A percentile compares a stretch with the other conserved stretches of the same genome.
These are phyloP conservation scores for Chalara sp. DNA, from an alignment of 2,329 filamentous ascomycete species.

Conservation along the genomic window DNA sequence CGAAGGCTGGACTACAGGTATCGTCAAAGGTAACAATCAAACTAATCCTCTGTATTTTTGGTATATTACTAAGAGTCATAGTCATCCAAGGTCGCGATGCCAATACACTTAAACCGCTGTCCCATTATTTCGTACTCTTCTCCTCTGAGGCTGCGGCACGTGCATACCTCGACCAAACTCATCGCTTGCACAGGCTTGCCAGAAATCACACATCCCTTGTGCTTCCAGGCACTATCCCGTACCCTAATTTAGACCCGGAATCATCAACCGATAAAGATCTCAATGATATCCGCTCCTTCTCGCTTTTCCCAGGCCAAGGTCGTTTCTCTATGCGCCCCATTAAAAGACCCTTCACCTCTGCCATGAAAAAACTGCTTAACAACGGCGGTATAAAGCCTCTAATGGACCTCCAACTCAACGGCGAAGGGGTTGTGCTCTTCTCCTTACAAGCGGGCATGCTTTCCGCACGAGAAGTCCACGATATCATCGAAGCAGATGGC, in stretches of 20 bases:
- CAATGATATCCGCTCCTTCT: constrained; percentile 38
- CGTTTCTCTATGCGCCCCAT: constrained; percentile 28
- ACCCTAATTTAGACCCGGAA: no score
- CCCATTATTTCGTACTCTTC: constrained; percentile 67
- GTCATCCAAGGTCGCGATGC: constrained; percentile 57
- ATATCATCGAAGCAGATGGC: constrained; percentile 21
- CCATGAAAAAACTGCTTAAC: constrained; percentile 28
- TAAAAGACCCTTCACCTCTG: constrained; percentile 26
- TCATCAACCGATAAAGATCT: constrained; percentile 10
- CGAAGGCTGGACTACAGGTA: constrained; percentile 59
- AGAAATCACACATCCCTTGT: no score
- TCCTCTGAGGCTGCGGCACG: constrained; percentile 48
- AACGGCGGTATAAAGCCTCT: constrained; percentile 25
- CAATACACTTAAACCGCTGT: constrained; percentile 53
- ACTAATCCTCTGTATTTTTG: not conserved
- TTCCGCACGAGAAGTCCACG: constrained; percentile 9
- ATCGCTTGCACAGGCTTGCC: constrained; percentile 42
- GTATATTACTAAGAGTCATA: constrained; percentile 25
- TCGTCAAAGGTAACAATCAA: constrained; percentile 43
- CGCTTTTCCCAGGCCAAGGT: constrained; percentile 38
- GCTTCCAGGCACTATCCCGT: no score
- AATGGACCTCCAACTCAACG: constrained; percentile 10
- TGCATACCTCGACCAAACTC: constrained; percentile 51
- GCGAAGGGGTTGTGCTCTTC: constrained; percentile 23
- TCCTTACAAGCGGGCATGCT: constrained; percentile 17